Evolutionary conservation across 306 rosid species (phyloP), one percentile per base, ranked within the genome.

Genomic region (Alnus rubra): DNA sequence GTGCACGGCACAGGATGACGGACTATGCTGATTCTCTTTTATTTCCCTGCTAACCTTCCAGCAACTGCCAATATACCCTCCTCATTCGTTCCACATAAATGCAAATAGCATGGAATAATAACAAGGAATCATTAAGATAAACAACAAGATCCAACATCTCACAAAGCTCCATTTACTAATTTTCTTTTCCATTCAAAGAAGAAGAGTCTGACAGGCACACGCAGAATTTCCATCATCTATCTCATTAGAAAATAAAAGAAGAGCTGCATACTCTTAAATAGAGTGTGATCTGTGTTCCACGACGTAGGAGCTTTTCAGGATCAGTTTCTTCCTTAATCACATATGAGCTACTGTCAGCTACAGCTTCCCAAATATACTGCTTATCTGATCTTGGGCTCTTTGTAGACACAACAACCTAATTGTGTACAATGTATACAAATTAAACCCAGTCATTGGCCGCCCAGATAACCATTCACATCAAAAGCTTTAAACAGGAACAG

Each of bases 211-310:
- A 35, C 7, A 47, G 44, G 23, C 58, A 76, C 18, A 50, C 64
- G 75, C 47, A 63, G 76, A 14, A 52, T 33, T 33, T 64, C 59
- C 30, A 71, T 23, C 69, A 9, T 12, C 33, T 33, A 28, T 69
- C 60, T 42, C 45, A 42, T 50, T 31, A 58, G 42, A 52, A 45
- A 78, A 80, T 53, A 58, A 79, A 82, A 35, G 55, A 71, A 69
- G 42, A 79, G 37, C 30, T 75, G 78, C 82, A 60, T 90, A 93
- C 98, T 85, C 88, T 91, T 79, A 96, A 85, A 81, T 84, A 86
- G 74, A 96, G 96, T 10, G 96, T 96, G 76, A 96, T 89, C 88
- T 96, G 96, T 53, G 98, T 93, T 80, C 99, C 99, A 55, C 98
- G 98, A 49, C 16, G 86, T 65, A 96, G 71, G 76, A 90, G 72